Percentiles rank a stretch among this genome's conserved stretches.
These are phyloP conservation scores for Cavenderia fasciculata DNA, from an alignment of 78 protist species.

Conservation along the genomic window DNA sequence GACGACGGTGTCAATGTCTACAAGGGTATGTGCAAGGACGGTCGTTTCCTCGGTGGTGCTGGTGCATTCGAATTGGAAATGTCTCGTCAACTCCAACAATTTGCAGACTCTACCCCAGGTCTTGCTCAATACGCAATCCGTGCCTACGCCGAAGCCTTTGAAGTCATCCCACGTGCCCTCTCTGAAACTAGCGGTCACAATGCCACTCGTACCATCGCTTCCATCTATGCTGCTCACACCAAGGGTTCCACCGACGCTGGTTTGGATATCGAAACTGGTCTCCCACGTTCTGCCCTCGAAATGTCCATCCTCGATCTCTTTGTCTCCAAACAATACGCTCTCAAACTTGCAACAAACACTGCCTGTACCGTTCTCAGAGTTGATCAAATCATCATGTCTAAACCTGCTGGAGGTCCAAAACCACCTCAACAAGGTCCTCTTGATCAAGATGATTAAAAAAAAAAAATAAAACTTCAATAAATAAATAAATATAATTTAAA, in stretches of 20 bases:
- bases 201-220: conserved; percentile 83
- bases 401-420: conserved; percentile 98
- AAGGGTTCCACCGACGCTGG: conserved; percentile 89
- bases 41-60: conserved; percentile 97
- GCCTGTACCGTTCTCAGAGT: conserved; percentile 98
- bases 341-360: conserved; percentile 95
- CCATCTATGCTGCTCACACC: conserved; percentile 94
- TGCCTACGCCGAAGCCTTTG: conserved; percentile 93
- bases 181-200: conserved; percentile 97
- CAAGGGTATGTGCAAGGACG: conserved; percentile 92
- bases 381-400: conserved; percentile 99
- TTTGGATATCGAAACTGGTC: conserved; percentile 89
- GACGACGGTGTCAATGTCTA: conserved; percentile 96
- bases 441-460: conserved; percentile 51
- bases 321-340: conserved; percentile 84
- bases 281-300: conserved; percentile 45
- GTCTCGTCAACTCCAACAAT: conserved; percentile 73
- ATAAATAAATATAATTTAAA: no score
- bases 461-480: no score
- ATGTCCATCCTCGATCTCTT: conserved; percentile 88
- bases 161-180: conserved; percentile 97
- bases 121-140: conserved; percentile 97
- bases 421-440: conserved; percentile 38
- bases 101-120: conserved; percentile 86
- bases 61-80: conserved; percentile 97